Percentiles rank a stretch among this genome's conserved stretches.
These are phyloP conservation scores for Nectriaceae sp. DNA, from an alignment of 2,329 filamentous ascomycete genomes.

Conservation along the genomic window DNA sequence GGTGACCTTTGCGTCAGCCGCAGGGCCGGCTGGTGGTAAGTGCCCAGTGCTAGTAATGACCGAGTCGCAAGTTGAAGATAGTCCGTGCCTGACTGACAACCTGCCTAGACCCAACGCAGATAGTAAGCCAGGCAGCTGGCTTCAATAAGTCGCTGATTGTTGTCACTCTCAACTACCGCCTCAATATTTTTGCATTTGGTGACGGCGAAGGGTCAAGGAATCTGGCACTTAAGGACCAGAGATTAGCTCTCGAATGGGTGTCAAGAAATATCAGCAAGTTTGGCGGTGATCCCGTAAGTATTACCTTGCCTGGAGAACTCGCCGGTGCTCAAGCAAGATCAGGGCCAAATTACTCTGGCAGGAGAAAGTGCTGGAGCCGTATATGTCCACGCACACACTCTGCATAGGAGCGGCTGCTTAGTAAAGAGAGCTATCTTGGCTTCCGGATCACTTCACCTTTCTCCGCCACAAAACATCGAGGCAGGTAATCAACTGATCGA, in stretches of 20 bases:
- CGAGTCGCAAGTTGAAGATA: too few species aligned
- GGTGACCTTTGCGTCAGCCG: constrained; percentile 44
- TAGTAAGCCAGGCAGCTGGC: constrained; percentile 38
- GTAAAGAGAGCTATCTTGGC: constrained; percentile 38
- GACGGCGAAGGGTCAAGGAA: constrained; percentile 38
- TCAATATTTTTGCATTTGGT: constrained; percentile 42
- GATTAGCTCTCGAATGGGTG: constrained; percentile 35
- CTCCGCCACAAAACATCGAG: too few species aligned
- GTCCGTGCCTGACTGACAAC: not conserved
- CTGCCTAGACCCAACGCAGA: constrained; percentile 33
- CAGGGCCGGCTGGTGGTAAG: constrained; percentile 44
- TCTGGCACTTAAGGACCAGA: constrained; percentile 37
- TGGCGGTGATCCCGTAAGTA: constrained; percentile 27
- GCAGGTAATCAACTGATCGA: too few species aligned
- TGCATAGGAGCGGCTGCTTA: constrained; percentile 27
- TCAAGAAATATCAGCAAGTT: constrained; percentile 26
- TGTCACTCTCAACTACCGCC: constrained; percentile 24
- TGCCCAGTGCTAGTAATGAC: not conserved
- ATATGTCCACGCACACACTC: constrained; percentile 46
- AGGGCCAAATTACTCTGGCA: constrained; percentile 44
- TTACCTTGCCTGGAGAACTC: too few species aligned
- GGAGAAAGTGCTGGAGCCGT: constrained; percentile 50
- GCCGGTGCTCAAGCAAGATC: constrained; percentile 29
- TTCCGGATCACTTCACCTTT: too few species aligned
- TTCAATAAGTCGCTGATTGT: constrained; percentile 20